Evolutionary conservation across 306 rosid genomes (phyloP), one percentile per base, ranked within the genome.

Genomic region (Acacia acuminata): DNA sequence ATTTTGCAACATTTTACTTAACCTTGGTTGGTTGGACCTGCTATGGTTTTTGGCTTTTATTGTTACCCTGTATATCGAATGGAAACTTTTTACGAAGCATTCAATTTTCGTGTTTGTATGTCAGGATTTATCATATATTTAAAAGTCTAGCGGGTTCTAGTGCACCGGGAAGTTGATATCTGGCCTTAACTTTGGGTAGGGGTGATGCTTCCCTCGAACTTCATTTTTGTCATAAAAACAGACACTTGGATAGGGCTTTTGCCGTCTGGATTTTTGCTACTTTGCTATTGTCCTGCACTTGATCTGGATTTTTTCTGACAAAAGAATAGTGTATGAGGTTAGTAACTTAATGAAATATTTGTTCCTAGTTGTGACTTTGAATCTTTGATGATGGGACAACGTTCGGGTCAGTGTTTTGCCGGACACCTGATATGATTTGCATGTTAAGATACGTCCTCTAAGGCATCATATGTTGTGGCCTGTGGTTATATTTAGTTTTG

Each of bases 21-120:
- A 43, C 47, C 44, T 77, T 73, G 56, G 56, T 20, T 73, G 56
- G 56, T 20, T 55, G 51, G 34, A 58, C 58, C 32, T 77, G 71
- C 22, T 77, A 17, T 83, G 40, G 70, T 47, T 73, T 77, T 55
- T 76, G 13, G 69, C 70, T 80, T 76, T 72, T 17, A 32, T 22
- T 42, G 27, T 27, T 73, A 77, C 42, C 50, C 45, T 45, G 78
- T 56, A 43, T 56, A 15, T 86, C 73, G 17, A 71, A 56, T 55
- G 51, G 60, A 76, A 47, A 56, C 14, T 56, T 14, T 32, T 63
- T 19, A 44, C 65, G 34, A 22, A 76, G 15, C 40, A 32, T 63
- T 79, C 76, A 76, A 24, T 75, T 82, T 79, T 38, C 34, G 55
- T 47, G 10, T 16, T 45, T 34, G 71, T 34, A 34, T 27, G 71